Conservation (phyloP, 2,329 filamentous ascomycete species). For the Cytospora mali region DNA sequence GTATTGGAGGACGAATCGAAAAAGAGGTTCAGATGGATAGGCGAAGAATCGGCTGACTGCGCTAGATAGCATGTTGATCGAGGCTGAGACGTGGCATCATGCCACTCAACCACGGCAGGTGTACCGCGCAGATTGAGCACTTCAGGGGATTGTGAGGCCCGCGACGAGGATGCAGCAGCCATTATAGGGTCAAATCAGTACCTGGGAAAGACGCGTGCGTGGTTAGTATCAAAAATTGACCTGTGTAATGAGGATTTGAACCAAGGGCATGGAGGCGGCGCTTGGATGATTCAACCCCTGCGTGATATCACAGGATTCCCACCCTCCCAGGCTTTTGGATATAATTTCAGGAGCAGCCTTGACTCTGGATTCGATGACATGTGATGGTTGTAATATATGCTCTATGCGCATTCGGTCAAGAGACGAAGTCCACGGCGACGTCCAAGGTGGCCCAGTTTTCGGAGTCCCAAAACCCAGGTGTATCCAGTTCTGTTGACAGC, state of each 20-base stretch:
- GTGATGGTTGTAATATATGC: neutral
- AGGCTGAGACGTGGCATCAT: neutral
- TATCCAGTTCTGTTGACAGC: neutral
- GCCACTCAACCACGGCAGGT: neutral
- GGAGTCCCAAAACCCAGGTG: neutral
- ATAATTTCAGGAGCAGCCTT: constrained; percentile 22
- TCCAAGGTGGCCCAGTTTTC: constrained; percentile 9
- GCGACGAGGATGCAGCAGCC: neutral
- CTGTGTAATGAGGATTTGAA: neutral
- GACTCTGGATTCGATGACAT: constrained; percentile 5
- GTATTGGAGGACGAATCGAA: neutral
- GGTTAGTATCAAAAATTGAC: neutral
- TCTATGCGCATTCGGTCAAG: neutral
- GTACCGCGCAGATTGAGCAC: neutral
- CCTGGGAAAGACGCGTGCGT: neutral
- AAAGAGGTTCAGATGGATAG: neutral
- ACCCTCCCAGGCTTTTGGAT: constrained; percentile 24
- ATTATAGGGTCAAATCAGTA: neutral
- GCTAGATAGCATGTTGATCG: neutral
- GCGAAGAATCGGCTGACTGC: neutral
- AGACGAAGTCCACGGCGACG: constrained; percentile 11
- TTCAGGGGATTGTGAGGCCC: neutral
- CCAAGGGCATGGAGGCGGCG: neutral
- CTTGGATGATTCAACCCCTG: neutral
- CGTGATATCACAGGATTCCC: constrained; percentile 17